A percentile compares a stretch with the other conserved stretches of the same genome.
phyloP scores from a whole-genome alignment of 495 filamentous ascomycete genomes.

The Pyronema domesticum region DNA sequence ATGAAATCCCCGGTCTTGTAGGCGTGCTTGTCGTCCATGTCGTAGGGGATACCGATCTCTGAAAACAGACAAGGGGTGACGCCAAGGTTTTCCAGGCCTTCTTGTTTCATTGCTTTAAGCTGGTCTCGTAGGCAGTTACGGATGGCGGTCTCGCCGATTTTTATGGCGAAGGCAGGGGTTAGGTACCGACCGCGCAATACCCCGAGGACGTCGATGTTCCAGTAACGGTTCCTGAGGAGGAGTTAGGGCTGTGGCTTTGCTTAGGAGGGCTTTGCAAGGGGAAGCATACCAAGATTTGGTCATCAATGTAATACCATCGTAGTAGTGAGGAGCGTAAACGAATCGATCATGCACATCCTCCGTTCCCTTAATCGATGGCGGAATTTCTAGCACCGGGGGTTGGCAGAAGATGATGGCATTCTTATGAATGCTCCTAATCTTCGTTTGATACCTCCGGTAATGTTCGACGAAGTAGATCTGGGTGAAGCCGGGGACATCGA shows the following conservation, averaged over 20 bases:
- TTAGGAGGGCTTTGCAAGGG: neutral
- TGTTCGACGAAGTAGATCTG: constrained; percentile 77
- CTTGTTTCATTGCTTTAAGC: constrained; percentile 66
- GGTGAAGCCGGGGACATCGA: constrained; percentile 73
- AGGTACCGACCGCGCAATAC: constrained; percentile 76
- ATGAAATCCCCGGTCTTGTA: constrained; percentile 95
- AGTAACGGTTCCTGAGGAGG: constrained; percentile 53
- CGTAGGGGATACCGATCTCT: constrained; percentile 94
- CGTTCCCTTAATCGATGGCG: constrained; percentile 72
- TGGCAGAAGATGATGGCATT: constrained; percentile 79
- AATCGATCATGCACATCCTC: constrained; percentile 74
- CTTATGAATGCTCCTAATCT: constrained; percentile 56
- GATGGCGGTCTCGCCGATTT: constrained; percentile 86
- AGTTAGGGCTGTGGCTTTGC: neutral
- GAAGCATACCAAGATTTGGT: constrained; percentile 73
- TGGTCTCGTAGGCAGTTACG: constrained; percentile 87
- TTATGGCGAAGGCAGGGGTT: constrained; percentile 75
- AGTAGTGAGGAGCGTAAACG: constrained; percentile 88
- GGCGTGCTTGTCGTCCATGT: constrained; percentile 91
- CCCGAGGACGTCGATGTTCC: constrained; percentile 93
- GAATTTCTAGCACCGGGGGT: constrained; percentile 78
- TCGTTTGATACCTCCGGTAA: constrained; percentile 56
- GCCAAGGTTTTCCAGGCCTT: constrained; percentile 81
- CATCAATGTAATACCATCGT: constrained; percentile 90
- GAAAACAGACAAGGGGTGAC: constrained; percentile 79